A percentile compares a stretch with the other conserved stretches of the same genome.
phyloP scores from a whole-genome alignment of 2,329 filamentous ascomycete genomes.

The Colletotrichum cereale region DNA sequence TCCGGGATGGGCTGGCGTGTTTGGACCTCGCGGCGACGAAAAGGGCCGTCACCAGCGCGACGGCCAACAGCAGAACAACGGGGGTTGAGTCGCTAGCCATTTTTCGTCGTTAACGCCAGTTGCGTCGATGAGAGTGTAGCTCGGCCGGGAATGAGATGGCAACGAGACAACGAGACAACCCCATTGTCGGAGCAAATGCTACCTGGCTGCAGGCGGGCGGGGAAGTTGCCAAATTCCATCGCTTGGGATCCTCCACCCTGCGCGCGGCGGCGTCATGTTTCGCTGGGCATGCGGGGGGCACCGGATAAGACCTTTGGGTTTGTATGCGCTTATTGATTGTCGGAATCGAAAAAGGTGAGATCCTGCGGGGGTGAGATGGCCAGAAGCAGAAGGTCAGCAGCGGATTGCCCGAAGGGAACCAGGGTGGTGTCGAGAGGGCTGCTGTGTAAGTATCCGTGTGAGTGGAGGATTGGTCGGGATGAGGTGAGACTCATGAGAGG shows the following conservation, averaged over 20 bases:
- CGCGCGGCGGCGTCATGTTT: neutral
- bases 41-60: neutral
- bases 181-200: neutral
- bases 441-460: neutral
- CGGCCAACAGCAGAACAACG: neutral
- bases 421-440: neutral
- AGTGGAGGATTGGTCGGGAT: conserved; percentile 10
- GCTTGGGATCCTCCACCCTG: neutral
- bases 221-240: neutral
- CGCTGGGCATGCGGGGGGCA: neutral
- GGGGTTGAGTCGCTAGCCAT: neutral
- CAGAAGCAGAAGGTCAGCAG: neutral
- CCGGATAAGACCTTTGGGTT: neutral
- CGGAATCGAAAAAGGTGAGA: neutral
- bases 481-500: too few relatives aligned
- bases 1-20: neutral
- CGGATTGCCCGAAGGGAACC: too few relatives aligned
- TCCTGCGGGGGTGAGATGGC: too few relatives aligned
- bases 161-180: neutral
- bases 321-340: neutral
- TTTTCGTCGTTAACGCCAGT: neutral
- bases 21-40: neutral
- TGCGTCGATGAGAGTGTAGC: too few relatives aligned
- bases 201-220: conserved; percentile 1
- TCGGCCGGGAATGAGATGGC: neutral